Conservation (phyloP, 2,329 filamentous ascomycete genomes). For the Neopestalotiopsis sp. region DNA sequence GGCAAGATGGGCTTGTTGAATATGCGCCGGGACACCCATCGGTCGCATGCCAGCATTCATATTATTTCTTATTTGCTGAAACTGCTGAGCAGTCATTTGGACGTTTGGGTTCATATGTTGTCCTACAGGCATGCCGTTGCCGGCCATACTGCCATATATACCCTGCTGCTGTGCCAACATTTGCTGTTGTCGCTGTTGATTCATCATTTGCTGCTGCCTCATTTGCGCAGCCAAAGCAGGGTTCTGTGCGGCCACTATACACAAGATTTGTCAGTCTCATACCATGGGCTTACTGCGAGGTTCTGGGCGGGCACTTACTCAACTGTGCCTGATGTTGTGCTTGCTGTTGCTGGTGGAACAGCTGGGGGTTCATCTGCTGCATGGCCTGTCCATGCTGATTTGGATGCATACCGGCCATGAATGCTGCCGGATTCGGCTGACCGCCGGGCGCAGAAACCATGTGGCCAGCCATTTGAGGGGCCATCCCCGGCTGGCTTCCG, state of each 20-base stretch:
- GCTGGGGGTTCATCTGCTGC: slow-evolving; percentile 72
- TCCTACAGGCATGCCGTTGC: slow-evolving; percentile 43
- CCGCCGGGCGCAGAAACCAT: slow-evolving; percentile 76
- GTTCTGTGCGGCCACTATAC: slow-evolving; percentile 5
- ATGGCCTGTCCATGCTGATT: slow-evolving; percentile 68
- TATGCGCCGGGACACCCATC: slow-evolving; percentile 48
- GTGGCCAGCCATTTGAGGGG: slow-evolving; percentile 70
- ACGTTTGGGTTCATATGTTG: slow-evolving; percentile 46
- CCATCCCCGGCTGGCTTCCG: slow-evolving; percentile 69
- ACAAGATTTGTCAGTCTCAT: neutral
- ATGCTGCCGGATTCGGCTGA: slow-evolving; percentile 73
- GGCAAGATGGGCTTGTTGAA: slow-evolving; percentile 43
- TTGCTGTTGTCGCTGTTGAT: slow-evolving; percentile 25
- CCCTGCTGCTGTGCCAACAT: slow-evolving; percentile 38
- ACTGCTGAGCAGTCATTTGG: slow-evolving; percentile 43
- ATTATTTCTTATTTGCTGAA: slow-evolving; percentile 38
- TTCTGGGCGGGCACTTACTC: neutral
- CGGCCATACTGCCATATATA: slow-evolving; percentile 23
- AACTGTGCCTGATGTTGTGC: slow-evolving; percentile 10
- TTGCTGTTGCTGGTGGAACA: slow-evolving; percentile 37
- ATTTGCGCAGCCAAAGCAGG: slow-evolving; percentile 5
- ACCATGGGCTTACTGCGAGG: neutral
- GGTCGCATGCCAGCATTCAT: slow-evolving; percentile 37
- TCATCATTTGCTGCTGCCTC: slow-evolving; percentile 22
- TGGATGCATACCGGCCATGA: slow-evolving; percentile 80